phyloP scores from a whole-genome alignment of 345 rosid genomes.

The Clarkia xantiana region DNA sequence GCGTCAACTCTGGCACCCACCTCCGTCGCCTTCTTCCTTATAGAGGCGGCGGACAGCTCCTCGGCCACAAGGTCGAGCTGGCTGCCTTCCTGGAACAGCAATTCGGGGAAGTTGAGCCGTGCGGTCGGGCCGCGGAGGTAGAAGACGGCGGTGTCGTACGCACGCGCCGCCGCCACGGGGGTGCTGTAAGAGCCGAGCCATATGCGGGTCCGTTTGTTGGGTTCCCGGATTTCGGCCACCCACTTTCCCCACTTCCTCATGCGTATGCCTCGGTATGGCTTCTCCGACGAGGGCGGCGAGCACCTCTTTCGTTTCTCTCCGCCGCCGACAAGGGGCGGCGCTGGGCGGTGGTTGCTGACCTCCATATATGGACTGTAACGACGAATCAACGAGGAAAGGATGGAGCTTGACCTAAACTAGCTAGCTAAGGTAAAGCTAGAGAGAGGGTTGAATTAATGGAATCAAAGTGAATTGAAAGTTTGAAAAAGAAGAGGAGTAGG shows the following conservation, averaged over 20 bases:
- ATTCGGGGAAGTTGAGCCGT: slow-evolving; percentile 36
- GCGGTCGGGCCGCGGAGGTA: slow-evolving; percentile 38
- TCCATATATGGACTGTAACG: too few species aligned
- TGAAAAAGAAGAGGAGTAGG: neutral
- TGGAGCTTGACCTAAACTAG: too few species aligned
- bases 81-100: slow-evolving; percentile 11
- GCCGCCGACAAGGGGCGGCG: neutral
- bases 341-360: too few species aligned
- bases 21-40: slow-evolving; percentile 30
- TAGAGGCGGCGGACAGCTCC: slow-evolving; percentile 23
- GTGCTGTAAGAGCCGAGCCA: slow-evolving; percentile 41
- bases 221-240: slow-evolving; percentile 41
- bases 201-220: slow-evolving; percentile 33
- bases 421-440: too few species aligned
- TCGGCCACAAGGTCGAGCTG: slow-evolving; percentile 2
- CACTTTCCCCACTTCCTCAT: slow-evolving; percentile 51
- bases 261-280: slow-evolving; percentile 32
- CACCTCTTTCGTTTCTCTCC: slow-evolving; percentile 3
- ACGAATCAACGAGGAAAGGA: too few species aligned
- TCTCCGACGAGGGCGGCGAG: slow-evolving; percentile 1
- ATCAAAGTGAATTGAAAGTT: neutral
- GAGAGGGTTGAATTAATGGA: too few species aligned
- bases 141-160: slow-evolving; percentile 38
- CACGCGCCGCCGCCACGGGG: slow-evolving; percentile 34
- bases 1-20: slow-evolving; percentile 37